Evolutionary conservation across 306 rosid genomes (phyloP), one percentile per base, ranked within the genome.

Genomic region (Citrullus amarus): DNA sequence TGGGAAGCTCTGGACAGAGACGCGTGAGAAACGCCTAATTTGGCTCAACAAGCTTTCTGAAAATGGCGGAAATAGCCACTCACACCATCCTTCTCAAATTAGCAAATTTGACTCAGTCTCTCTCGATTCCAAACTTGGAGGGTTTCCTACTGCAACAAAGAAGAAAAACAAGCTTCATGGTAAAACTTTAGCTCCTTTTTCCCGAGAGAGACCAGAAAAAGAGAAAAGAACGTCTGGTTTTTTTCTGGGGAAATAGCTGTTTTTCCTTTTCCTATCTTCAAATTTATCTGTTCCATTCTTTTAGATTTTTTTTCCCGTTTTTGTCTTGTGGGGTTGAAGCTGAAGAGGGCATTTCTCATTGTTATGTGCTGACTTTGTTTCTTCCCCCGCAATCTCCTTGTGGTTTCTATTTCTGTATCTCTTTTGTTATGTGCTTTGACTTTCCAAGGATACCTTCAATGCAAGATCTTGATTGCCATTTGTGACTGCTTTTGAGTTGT

Each of bases 81-180:
- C 20, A 53, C 57, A 48, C 8, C 57, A 53, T 53, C 57, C 59
- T 78, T 75, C 78, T 72, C 59, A 82, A 85, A 82, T 81, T 80
- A 84, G 85, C 60, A 83, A 81, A 80, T 77, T 88, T 88, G 89
- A 89, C 89, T n/a, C 6, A 50, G 87, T 85, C 91, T 53, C 79
- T 79, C 87, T 68, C 77, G 20, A 75, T 65, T 81, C 84, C 85
- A 65, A 85, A 83, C 86, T 80, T 84, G 57, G 57, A 54, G 79
- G 85, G 85, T 80, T 79, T 62, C 71, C 60, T 72, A 32, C 73
- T 55, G 55, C 72, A 57, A 70, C 82, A 61, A 81, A 36, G 14
- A 65, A 65, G 48, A 34, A 44, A 87, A 86, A 73, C 75, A 81
- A 82, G 63, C 84, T 53, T 41, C 66, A 36, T 13, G 79, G 54